Base-by-base conservation (phyloP, 306 rosid species). In the Cucurbita argyrosperma region DNA sequence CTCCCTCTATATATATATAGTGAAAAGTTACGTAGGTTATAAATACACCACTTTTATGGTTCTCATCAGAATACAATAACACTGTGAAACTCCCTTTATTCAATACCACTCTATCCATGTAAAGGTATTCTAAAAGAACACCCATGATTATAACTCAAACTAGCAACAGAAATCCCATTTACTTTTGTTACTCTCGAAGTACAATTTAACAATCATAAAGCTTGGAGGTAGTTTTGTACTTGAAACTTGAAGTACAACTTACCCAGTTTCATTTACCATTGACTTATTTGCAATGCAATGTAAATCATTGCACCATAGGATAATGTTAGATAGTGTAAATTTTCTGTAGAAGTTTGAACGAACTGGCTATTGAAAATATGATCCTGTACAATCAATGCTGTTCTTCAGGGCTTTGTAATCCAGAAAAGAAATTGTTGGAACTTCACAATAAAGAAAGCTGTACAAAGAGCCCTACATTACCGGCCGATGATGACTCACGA, bases 351-450 rank as follows among this genome's bases (percentile, higher is more conserved):
- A 73, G 53, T 30, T 49, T 72, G 30, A 38, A 52, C 30, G 30
- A 38, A 52, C 30, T 54, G 52, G 18, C 19, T 65, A 10, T 37
- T 65, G 52, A 18, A 43, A 43, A 46, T 4, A 70, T 35, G 26
- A 37, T 70, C 60, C 40, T 51, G 74, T 51, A 14, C 47, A 79
- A 60, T 57, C 11, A 68, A 7, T 69, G 42, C 53, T 72, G 62
- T 74, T 77, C 23, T 80, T 70, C 87, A 94, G 98, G 98, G 76
- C 96, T 94, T 46, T 94, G 98, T 80, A 78, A 89, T 67, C 96
- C 98, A 8, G 97, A 94, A 83, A 76, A 79, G 80, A 88, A 76
- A 81, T 77, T 94, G 82, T 59, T 94, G 86, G 97, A 94, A 85
- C 96, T 94, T 52, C 97, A 94, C 85, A 76, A 82, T 80, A 79